Base-by-base conservation (phyloP, 768 basidiomycete genomes). In the Termitomyces eurrhizus region DNA sequence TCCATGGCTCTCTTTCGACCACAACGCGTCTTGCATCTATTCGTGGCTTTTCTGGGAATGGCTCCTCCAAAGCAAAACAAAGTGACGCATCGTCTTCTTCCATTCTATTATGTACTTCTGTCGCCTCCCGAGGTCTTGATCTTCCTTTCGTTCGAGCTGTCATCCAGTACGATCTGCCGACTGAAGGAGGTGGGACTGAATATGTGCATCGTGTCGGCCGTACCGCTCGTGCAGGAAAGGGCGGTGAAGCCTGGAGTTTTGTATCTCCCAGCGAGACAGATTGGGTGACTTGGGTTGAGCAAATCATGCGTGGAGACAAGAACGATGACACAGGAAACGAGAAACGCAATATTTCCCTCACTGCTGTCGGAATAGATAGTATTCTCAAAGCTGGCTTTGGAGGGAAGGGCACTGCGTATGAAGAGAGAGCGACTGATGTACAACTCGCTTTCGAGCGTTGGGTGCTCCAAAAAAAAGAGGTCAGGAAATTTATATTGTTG, bases 111-210 rank as follows among this genome's bases (percentile, higher is more conserved):
- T 98, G 95, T 71, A 99, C 97, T 1, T 96, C 94, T 9, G 95
- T 99, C 55, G 97, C 97, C 3, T 95, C 97, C n/a, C 93, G 97
- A 70, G 97, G 97, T 69, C 83, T 99, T 29, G 96, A 98, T 75
- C 78, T 99, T 32, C 95, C 95, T 6, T 82, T 92, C n/a, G 95
- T 98, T 7, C 88, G 90, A 39, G 92, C 93, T 3, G 95, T 99
- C 62, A 77, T 98, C 36, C 97, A 99, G 69, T 97, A 97, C 68
- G 97, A 99, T 71, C 83, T 98, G 24, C 96, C 97, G 0, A 98
- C 97, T 0, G 97, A 99, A 77, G 92, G 95, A 18, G 96, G 97
- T 11, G 88, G 88, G 32, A 97, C 90, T 12, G 97, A 99, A 71
- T 98, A 99, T 67, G 87, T 99, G 11, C 97, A 99, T 76, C 85